Percentiles rank a stretch among this genome's conserved stretches.
Evolutionary conservation across 2,329 filamentous ascomycete species (phyloP).

Genomic region (Phialocephala subalpina): DNA sequence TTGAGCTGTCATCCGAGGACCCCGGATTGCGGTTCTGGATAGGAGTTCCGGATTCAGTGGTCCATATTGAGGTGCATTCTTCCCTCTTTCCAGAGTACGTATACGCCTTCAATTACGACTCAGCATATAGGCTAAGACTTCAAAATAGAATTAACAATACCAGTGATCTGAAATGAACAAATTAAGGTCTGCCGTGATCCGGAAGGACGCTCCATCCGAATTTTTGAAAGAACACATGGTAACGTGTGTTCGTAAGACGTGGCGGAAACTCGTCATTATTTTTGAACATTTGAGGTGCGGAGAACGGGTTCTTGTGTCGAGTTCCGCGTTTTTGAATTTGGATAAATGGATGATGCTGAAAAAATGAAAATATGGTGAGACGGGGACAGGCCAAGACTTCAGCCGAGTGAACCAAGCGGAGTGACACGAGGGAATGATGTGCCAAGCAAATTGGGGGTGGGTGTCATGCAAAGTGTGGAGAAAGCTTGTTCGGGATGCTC

Average conservation of each 20-base stretch:
- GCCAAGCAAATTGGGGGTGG: not conserved
- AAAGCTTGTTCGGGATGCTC: not conserved
- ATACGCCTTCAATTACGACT: conserved; percentile 5
- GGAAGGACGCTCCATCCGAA: not conserved
- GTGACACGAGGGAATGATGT: not conserved
- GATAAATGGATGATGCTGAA: conserved; percentile 6
- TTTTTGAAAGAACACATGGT: not conserved
- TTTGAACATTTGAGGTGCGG: not conserved
- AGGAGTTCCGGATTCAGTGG: not conserved
- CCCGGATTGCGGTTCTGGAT: not conserved
- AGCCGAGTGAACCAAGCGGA: not conserved
- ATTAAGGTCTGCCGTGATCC: conserved; percentile 1
- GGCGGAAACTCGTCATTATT: not conserved
- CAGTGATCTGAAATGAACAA: not conserved
- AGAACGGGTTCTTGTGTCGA: not conserved
- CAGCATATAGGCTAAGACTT: not conserved
- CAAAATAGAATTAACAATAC: not conserved
- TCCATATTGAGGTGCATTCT: conserved; percentile 21
- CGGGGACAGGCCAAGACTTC: not conserved
- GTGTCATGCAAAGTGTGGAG: conserved; percentile 2
- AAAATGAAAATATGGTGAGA: not conserved
- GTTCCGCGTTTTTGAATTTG: conserved; percentile 8
- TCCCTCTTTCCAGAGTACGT: conserved; percentile 17
- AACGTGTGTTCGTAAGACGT: not conserved
- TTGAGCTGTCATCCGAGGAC: not conserved